Conservation (phyloP, 345 rosid genomes). For the Stellera chamaejasme region DNA sequence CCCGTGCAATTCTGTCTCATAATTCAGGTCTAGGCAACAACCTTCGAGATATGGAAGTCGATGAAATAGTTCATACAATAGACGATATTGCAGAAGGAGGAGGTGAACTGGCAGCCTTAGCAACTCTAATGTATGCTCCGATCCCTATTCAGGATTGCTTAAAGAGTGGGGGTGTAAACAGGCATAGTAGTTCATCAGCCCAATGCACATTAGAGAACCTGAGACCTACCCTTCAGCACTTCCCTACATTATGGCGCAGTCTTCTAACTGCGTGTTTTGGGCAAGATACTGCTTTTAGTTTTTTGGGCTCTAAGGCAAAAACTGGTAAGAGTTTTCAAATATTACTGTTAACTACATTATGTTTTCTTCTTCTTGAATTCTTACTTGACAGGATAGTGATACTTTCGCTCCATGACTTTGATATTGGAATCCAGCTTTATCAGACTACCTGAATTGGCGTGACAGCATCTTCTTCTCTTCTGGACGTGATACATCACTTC, state of each 20-base stretch:
- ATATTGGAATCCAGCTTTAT: conserved; percentile 41
- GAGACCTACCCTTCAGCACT: conserved; percentile 62
- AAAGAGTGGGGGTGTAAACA: conserved; percentile 66
- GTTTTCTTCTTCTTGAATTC: conserved; percentile 8
- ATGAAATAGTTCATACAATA: conserved; percentile 64
- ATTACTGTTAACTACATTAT: background rate
- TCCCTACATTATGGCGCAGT: conserved; percentile 84
- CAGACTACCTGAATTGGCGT: conserved; percentile 85
- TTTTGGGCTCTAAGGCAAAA: conserved; percentile 38
- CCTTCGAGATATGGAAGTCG: conserved; percentile 42
- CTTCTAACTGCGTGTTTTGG: conserved; percentile 70
- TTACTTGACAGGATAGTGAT: conserved; percentile 9
- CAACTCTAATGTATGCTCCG: conserved; percentile 83
- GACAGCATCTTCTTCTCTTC: conserved; percentile 84
- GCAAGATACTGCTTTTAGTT: conserved; percentile 47
- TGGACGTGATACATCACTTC: conserved; percentile 80
- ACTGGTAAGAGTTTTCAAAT: conserved; percentile 46
- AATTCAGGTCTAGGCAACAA: conserved; percentile 37
- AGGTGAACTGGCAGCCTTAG: conserved; percentile 93
- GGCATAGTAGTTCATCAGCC: conserved; percentile 67
- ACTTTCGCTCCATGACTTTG: conserved; percentile 4
- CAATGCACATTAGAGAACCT: conserved; percentile 94
- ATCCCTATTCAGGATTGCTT: conserved; percentile 67
- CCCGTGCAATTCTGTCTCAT: conserved; percentile 62
- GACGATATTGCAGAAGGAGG: conserved; percentile 98